Base-by-base conservation (phyloP, 768 basidiomycete species). In the Auricularia sp. region DNA sequence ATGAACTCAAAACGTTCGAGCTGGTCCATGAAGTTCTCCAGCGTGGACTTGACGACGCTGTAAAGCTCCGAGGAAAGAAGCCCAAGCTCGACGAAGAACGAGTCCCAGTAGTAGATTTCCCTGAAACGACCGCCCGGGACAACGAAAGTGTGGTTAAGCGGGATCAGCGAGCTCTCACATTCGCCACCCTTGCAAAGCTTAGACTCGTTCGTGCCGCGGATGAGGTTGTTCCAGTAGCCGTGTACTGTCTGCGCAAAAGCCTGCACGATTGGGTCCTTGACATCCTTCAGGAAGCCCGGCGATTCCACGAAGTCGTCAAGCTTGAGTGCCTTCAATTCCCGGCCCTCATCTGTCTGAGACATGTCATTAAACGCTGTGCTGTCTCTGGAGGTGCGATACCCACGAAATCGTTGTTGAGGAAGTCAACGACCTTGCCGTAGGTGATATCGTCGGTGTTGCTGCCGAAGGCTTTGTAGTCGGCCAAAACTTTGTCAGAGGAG, bases 11-110 rank as follows among this genome's bases (percentile, higher is more conserved):
- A 85, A 29, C 73, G 72, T 47, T 89, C 85, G 58, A 98, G 78
- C 72, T 96, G 88, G 70, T 98, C 94, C 93, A 97, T 94, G 71
- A 98, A 97, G 77, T 97, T 96, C 68, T 91, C 85, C 39, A 97
- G 77, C 0, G 93, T 90, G 11, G 79, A 84, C 67, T 90, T 90
- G 65, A 83, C 89, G 63, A 90, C 80, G 63, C 79, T 79, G 69
- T 83, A 87, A 13, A 97, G 80, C 68, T 89, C 83, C 1, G 90
- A 92, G 71, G 88, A 78, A 36, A 98, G 76, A n/a, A 97, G 79
- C 45, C 95, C 95, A 69, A 93, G 86, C 8, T 89, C 75, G 67
- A 94, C 93, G 91, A 92, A 94, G 76, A 84, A 93, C 68, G 34
- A 24, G 45, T 66, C 18, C 3, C 42, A 80, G 85, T 77, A 79